Evolutionary conservation across 2,329 filamentous ascomycete genomes (phyloP), one percentile per base, ranked within the genome.

Genomic region (Fusarium kyushuense): DNA sequence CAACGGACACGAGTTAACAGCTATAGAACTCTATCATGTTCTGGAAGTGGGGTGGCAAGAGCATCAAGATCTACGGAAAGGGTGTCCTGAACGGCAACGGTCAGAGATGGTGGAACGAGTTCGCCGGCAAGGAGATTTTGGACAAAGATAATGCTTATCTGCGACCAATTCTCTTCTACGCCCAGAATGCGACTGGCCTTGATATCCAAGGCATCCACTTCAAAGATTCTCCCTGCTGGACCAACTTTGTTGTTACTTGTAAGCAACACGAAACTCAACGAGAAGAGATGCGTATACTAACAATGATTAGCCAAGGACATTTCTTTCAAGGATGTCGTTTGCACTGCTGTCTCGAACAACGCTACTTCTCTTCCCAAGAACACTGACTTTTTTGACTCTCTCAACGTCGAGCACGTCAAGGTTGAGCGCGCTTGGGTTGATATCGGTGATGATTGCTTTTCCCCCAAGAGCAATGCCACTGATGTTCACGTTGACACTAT

Each of bases 341-440:
- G 67, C 60, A 72, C 70, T 12, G 70, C 70, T 12, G 49, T 62
- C 42, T 72, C 70, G 9, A 72, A 58, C 51, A 72, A 72, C 33
- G 63, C 65, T 2, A 72, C 67, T 2, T 57, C 65, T n/a, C 55
- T 65, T 3, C 85, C 87, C 6, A 87, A 87, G 72, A 89, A 90
- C 74, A 88, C 86, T 0, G 87, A 90, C 64, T 88, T 88, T 48
- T 89, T 89, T 0, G 87, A 90, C 65, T 88, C 87, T 41, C 88
- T 89, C 75, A 87, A 90, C 77, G 85, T 85, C 0, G 54, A 88
- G 88, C 54, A 83, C 87, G 32, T 82, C 87, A 52, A 82, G 82
- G 83, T 87, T 19, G 82, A 82, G 58, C 81, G 84, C 27, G 78
- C 81, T 3, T 83, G 81, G 74, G 81, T 86, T 25, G 83, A 87